phyloP scores from a whole-genome alignment of 2,329 filamentous ascomycete genomes.

The Escovopsis sp. region DNA sequence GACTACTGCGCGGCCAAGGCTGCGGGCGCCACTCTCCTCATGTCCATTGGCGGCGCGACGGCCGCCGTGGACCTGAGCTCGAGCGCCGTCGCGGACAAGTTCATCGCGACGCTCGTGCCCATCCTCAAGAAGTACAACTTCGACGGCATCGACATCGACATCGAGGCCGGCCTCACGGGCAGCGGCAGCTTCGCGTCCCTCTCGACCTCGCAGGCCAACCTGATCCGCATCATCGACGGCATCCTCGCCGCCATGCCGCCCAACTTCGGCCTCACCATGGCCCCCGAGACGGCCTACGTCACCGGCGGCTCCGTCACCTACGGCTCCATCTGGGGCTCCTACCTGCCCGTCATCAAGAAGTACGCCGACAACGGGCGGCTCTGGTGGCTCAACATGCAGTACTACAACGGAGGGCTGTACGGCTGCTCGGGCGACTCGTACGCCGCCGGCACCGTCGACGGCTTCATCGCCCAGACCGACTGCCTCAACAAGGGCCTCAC shows the following conservation, averaged over 20 bases:
- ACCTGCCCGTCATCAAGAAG: slow-evolving; percentile 23
- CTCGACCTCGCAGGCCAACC: slow-evolving; percentile 19
- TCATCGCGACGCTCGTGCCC: slow-evolving; percentile 20
- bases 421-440: slow-evolving; percentile 20
- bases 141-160: slow-evolving; percentile 23
- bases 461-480: slow-evolving; percentile 22
- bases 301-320: slow-evolving; percentile 18
- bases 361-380: slow-evolving; percentile 21
- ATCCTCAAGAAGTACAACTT: slow-evolving; percentile 22
- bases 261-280: slow-evolving; percentile 42
- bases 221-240: slow-evolving; percentile 22
- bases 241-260: slow-evolving; percentile 35
- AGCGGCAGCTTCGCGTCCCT: slow-evolving; percentile 16
- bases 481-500: slow-evolving; percentile 19
- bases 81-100: slow-evolving; percentile 18
- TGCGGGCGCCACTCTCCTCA: slow-evolving; percentile 17
- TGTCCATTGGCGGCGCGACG: slow-evolving; percentile 21
- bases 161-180: slow-evolving; percentile 18
- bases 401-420: slow-evolving; percentile 25
- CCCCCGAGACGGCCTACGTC: slow-evolving; percentile 22
- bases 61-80: slow-evolving; percentile 19
- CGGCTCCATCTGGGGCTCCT: slow-evolving; percentile 21
- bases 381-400: slow-evolving; percentile 25
- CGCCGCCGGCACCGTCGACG: slow-evolving; percentile 16
- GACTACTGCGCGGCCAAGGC: slow-evolving; percentile 22